Percentiles rank a stretch among this genome's conserved stretches.
phyloP scores from a whole-genome alignment of 345 rosid species.

The Xanthoceras sorbifolium region DNA sequence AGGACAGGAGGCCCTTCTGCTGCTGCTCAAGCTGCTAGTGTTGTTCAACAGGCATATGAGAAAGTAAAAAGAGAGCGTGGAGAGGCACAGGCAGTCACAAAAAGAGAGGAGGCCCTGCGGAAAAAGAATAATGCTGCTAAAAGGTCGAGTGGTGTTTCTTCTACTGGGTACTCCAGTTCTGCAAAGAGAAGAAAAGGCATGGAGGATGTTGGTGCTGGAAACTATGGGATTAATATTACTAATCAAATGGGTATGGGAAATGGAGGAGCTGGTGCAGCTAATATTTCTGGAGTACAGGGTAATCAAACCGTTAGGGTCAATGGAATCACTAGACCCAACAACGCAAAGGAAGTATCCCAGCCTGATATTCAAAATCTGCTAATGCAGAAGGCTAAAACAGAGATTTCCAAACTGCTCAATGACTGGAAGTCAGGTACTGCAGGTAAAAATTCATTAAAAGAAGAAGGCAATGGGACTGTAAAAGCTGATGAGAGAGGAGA shows the following conservation, averaged over 20 bases:
- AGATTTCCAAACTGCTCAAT: constrained; percentile 26
- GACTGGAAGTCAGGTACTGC: constrained; percentile 27
- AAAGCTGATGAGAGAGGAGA: constrained; percentile 25
- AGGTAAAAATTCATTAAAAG: constrained; percentile 24
- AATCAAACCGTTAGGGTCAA: constrained; percentile 24
- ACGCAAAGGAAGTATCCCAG: constrained; percentile 24
- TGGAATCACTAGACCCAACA: constrained; percentile 25
- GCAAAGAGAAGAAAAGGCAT: constrained; percentile 46
- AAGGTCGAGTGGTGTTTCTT: constrained; percentile 33
- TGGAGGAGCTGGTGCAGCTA: constrained; percentile 7
- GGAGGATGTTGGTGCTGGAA: constrained; percentile 37
- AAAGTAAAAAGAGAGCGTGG: constrained; percentile 57
- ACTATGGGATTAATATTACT: constrained; percentile 31
- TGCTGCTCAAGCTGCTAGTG: constrained; percentile 55
- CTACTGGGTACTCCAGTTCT: constrained; percentile 28
- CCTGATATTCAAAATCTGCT: constrained; percentile 28
- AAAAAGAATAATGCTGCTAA: constrained; percentile 40
- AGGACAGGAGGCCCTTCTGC: constrained; percentile 38
- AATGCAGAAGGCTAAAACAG: constrained; percentile 24
- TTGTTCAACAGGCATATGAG: constrained; percentile 61
- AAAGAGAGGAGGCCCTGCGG: constrained; percentile 42
- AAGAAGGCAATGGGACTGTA: constrained; percentile 15
- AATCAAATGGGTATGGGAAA: constrained; percentile 26
- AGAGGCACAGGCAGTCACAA: constrained; percentile 50
- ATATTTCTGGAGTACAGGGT: constrained; percentile 10